Conservation (phyloP, 495 filamentous ascomycete species). For the Penicillium bovifimosum region DNA sequence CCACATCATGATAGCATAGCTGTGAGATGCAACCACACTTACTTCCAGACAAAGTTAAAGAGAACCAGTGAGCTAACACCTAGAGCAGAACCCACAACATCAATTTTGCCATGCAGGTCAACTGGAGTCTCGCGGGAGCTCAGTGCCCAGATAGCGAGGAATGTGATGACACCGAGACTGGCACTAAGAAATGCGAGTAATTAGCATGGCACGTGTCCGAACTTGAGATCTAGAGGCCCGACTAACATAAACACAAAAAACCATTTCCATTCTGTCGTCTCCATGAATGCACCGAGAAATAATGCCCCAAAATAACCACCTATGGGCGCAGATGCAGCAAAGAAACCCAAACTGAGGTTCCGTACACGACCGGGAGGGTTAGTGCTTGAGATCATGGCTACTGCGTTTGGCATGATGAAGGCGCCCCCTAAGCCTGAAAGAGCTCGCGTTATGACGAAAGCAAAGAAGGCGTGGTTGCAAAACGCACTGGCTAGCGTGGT, state of each 20-base stretch:
- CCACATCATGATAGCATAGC: no score
- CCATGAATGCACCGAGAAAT: slow-evolving; percentile 38
- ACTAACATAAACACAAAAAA: slow-evolving; percentile 48
- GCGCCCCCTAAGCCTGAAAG: slow-evolving; percentile 41
- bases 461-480: slow-evolving; percentile 37
- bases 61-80: slow-evolving; percentile 41
- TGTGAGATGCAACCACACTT: no score
- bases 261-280: slow-evolving; percentile 44
- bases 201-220: no score
- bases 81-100: slow-evolving; percentile 45
- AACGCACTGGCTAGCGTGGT: slow-evolving; percentile 38
- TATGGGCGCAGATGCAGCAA: slow-evolving; percentile 45
- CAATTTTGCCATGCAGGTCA: slow-evolving; percentile 41
- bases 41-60: slow-evolving; percentile 55
- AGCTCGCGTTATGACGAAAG: slow-evolving; percentile 36
- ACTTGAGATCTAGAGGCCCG: no score
- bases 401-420: slow-evolving; percentile 44
- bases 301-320: slow-evolving; percentile 43
- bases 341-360: slow-evolving; percentile 46
- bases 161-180: slow-evolving; percentile 31
- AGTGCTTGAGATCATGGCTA: slow-evolving; percentile 43
- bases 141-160: slow-evolving; percentile 26
- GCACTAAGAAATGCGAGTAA: slow-evolving; percentile 25
- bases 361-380: slow-evolving; percentile 41
- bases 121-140: slow-evolving; percentile 36